Evolutionary conservation across 129 eudicot species (phyloP), one percentile per base, ranked within the genome.

Genomic region (Centrapalus pauciflorus): DNA sequence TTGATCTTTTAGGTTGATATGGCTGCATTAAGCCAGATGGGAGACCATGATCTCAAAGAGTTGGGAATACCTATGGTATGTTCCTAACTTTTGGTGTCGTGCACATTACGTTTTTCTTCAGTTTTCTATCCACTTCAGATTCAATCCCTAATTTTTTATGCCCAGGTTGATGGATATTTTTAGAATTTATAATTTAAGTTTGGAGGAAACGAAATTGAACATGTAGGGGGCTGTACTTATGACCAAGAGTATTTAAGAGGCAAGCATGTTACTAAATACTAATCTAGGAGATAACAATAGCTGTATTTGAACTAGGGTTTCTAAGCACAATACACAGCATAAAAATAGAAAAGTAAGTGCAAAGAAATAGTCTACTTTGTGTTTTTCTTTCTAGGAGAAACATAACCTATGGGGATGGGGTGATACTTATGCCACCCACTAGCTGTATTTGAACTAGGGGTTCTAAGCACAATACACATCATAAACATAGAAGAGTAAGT

Each of bases 61-160:
- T 61, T 93, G 78, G 99, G 99, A 68, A 77, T 93, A 63, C 99
- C 99, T 26, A 89, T 93, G 99, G 99, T 93, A 93, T 59, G 71
- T 61, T 10, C 32, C 19, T 11, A 9, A 26, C 8, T 7, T 21
- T 49, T 56, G 33, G 17, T 25, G 64, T 20, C 26, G 3, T 28
- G 16, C 2, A 37, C 2, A 9, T 43, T 29, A 0, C 8, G 7
- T 46, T n/a, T 28, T 33, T 6, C 30, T 32, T 51, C 24, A 5
- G 4, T 46, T 21, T 12, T 50, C 5, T 13, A n/a, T 67, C 54
- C 17, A 41, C 14, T 55, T 3, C 37, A 34, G 4, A 37, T 24
- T 24, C 7, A 23, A 33, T 52, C 51, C 16, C 3, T 65, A 49
- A 19, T 65, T 16, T 43, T 2, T 25, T 3, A 28, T 16, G 3